A percentile compares a stretch with the other conserved stretches of the same genome.
Conservation (phyloP, 202 grass and related monocot species). For the Eragrostis tef region DNA sequence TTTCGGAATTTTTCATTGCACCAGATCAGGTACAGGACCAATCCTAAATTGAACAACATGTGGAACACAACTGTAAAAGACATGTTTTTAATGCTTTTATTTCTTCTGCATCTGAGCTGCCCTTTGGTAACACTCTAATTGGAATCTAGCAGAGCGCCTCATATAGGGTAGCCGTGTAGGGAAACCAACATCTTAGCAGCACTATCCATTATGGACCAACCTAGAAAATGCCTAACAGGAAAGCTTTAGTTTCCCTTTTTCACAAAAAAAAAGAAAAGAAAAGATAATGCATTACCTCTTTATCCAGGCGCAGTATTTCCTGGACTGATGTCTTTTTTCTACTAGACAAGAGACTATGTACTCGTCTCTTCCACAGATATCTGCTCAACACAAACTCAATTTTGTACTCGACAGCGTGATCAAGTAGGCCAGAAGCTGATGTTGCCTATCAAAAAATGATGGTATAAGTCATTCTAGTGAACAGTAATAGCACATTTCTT, state of each 20-base stretch:
- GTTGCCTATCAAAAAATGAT: slow-evolving; percentile 62
- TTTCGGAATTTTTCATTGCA: not conserved
- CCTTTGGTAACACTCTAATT: slow-evolving; percentile 9
- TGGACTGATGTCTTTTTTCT: slow-evolving; percentile 61
- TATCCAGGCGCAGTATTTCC: slow-evolving; percentile 62
- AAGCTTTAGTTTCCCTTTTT: not conserved
- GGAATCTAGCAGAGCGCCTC: not conserved
- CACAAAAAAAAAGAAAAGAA: not conserved
- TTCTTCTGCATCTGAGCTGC: not conserved
- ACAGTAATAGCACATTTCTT: too few species aligned
- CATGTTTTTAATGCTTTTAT: slow-evolving; percentile 21
- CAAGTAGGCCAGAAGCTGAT: slow-evolving; percentile 66
- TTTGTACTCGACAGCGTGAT: slow-evolving; percentile 56
- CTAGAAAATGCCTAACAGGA: slow-evolving; percentile 38
- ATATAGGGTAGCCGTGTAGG: too few species aligned
- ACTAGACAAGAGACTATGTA: slow-evolving; percentile 61
- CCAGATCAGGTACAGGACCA: slow-evolving; percentile 28
- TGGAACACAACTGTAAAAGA: not conserved
- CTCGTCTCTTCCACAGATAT: slow-evolving; percentile 83
- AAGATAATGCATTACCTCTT: slow-evolving; percentile 60
- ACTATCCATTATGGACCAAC: slow-evolving; percentile 18
- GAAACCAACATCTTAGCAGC: too few species aligned
- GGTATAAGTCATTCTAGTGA: slow-evolving; percentile 1
- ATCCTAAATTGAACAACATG: not conserved
- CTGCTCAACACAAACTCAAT: slow-evolving; percentile 61